Conservation (phyloP, 2,329 filamentous ascomycete genomes). For the Fusarium brachygibbosum region DNA sequence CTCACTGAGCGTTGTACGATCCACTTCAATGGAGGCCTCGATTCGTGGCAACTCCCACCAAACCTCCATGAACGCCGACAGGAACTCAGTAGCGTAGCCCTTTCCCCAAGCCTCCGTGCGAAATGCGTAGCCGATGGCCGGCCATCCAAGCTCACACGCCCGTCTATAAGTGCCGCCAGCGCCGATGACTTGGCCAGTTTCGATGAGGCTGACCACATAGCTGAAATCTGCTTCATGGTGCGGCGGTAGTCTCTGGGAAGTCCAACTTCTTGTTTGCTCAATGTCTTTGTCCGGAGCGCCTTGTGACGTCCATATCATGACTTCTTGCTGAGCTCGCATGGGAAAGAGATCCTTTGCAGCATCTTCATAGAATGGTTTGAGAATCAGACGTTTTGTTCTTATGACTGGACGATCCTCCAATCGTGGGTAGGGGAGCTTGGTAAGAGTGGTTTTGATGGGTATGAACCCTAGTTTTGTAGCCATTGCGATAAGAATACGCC, state of each 20-base stretch:
- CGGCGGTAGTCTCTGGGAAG: background rate
- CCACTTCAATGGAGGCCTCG: background rate
- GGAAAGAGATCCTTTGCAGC: slow-evolving; percentile 10
- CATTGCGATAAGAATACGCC: background rate
- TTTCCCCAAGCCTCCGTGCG: slow-evolving; percentile 21
- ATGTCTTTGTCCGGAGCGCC: slow-evolving; percentile 8
- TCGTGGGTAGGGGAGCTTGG: slow-evolving; percentile 5
- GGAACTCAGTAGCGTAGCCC: slow-evolving; percentile 14
- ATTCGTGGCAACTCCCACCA: slow-evolving; percentile 8
- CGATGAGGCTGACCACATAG: slow-evolving; percentile 11
- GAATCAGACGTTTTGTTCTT: background rate
- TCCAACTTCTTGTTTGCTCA: background rate
- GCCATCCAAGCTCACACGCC: slow-evolving; percentile 21
- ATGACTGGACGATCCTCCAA: background rate
- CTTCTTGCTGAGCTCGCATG: slow-evolving; percentile 14
- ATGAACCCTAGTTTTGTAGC: background rate
- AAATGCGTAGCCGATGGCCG: slow-evolving; percentile 18
- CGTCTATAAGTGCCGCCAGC: slow-evolving; percentile 6
- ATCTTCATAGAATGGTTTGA: slow-evolving; percentile 12
- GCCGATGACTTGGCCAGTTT: slow-evolving; percentile 12
- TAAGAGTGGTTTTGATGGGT: slow-evolving; percentile 11
- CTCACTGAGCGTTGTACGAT: background rate
- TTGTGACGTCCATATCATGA: slow-evolving; percentile 23
- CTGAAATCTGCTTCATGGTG: background rate
- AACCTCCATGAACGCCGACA: background rate